These are phyloP conservation scores for Tetratostichococcus sp. DNA, from an alignment of 139 green algal species.

Conservation along the genomic window DNA sequence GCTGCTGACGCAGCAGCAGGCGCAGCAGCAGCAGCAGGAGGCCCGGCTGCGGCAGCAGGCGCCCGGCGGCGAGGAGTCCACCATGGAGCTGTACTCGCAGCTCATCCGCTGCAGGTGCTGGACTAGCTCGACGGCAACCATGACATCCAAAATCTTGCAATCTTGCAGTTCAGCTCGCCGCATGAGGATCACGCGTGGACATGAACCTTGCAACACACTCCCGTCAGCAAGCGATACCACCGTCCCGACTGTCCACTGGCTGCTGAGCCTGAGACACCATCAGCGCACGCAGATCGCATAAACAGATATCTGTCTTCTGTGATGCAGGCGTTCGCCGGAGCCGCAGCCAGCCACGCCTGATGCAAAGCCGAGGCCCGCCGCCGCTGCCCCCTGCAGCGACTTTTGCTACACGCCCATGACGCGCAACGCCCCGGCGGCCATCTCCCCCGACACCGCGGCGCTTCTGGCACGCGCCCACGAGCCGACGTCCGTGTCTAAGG, in stretches of 20 bases:
- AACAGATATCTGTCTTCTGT: too few relatives aligned
- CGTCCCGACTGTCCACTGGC: too few relatives aligned
- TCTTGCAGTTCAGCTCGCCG: too few relatives aligned
- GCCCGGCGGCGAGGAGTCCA: background rate
- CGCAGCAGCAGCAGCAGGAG: background rate
- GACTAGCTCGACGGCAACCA: too few relatives aligned
- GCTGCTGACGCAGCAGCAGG: too few relatives aligned
- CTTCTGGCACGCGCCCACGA: background rate
- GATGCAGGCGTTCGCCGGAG: background rate
- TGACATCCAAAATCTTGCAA: too few relatives aligned
- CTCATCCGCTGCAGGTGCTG: background rate
- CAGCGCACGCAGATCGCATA: too few relatives aligned
- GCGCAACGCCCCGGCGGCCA: background rate
- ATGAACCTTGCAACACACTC: too few relatives aligned
- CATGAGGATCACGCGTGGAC: too few relatives aligned
- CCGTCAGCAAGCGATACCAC: too few relatives aligned
- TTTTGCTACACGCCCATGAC: background rate
- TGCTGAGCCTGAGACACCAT: too few relatives aligned
- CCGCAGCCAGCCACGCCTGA: background rate
- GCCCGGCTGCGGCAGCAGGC: background rate
- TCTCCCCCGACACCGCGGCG: background rate
- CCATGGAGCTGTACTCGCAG: constrained; percentile 1
- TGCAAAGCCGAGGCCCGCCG: background rate
- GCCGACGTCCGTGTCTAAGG: background rate
- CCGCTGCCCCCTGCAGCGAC: too few relatives aligned